Evolutionary conservation across 345 rosid genomes (phyloP).

Genomic region (Zanthoxylum bungeanum): DNA sequence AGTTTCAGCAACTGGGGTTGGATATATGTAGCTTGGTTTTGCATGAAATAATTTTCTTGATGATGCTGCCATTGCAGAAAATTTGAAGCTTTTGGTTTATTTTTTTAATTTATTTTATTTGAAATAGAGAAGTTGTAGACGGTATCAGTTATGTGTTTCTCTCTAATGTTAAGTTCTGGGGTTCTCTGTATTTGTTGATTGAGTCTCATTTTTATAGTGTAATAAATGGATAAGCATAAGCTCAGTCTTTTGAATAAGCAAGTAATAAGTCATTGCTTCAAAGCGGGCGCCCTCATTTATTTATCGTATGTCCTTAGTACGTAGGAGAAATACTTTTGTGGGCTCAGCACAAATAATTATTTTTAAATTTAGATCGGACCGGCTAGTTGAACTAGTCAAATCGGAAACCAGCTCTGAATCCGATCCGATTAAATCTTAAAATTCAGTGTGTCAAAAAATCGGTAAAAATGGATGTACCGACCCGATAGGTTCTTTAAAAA

Average conservation of each 20-base stretch:
- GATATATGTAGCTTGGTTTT: slow-evolving; percentile 45
- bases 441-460: too few relatives aligned
- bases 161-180: slow-evolving; percentile 1
- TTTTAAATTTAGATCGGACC: too few relatives aligned
- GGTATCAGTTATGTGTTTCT: neutral
- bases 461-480: too few relatives aligned
- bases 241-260: slow-evolving; percentile 4
- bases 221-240: slow-evolving; percentile 50
- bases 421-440: too few relatives aligned
- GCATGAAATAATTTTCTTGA: slow-evolving; percentile 42
- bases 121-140: neutral
- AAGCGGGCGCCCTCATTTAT: neutral
- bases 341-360: too few relatives aligned
- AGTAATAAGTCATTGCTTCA: neutral
- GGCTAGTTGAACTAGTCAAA: too few relatives aligned
- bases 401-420: too few relatives aligned
- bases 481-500: too few relatives aligned
- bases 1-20: slow-evolving; percentile 24
- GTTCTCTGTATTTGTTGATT: neutral
- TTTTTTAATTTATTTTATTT: neutral
- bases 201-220: slow-evolving; percentile 23
- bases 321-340: too few relatives aligned
- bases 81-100: neutral
- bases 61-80: slow-evolving; percentile 53
- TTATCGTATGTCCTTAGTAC: too few relatives aligned